Base-by-base conservation (phyloP, 495 filamentous ascomycete species). In the Neurospora hispaniola region DNA sequence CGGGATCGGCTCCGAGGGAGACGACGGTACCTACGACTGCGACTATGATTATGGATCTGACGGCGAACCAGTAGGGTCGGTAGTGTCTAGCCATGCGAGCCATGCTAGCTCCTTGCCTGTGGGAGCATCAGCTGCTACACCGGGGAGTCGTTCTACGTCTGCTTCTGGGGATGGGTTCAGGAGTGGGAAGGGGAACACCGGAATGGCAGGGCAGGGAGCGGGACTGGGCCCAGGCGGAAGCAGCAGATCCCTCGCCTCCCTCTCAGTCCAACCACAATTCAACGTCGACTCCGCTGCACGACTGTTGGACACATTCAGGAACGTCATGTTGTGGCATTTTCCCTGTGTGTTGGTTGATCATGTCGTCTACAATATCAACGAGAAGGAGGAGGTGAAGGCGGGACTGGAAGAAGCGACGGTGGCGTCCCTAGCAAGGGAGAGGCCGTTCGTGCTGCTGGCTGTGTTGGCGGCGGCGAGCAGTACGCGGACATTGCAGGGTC, bases 401-500 rank as follows among this genome's bases (percentile, higher is more conserved):
- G n/a, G 20, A 20, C 70, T 74, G 0, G 74, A 77, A 3, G 79
- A 81, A 11, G 79, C 74, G 2, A 81, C 81, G 5, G 82, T 86
- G 9, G 69, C 78, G n/a, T 71, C 73, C 0, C 73, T 85, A 66
- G 83, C 84, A 0, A 74, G 71, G 71, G 75, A 78, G 4, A 73
- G 78, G 70, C 84, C 84, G 5, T 86, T 86, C 74, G 77, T 85
- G 42, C 71, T 86, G 71, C 66, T 86, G 42, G 80, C 84, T 10
- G 77, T 85, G 18, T 75, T 86, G n/a, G 84, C 84, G 14, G 81
- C 81, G 11, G 81, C 84, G 66, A 85, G 83, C 42, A 80, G 82
- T 39, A 82, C 75, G 27, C 76, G 77, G 39, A 83, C 80, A 39
- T 71, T 86, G 23, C 84, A 85, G 74, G 82, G 83, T 7, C 78